phyloP scores from a whole-genome alignment of 495 filamentous ascomycete genomes.

The Monascus purpureus region DNA sequence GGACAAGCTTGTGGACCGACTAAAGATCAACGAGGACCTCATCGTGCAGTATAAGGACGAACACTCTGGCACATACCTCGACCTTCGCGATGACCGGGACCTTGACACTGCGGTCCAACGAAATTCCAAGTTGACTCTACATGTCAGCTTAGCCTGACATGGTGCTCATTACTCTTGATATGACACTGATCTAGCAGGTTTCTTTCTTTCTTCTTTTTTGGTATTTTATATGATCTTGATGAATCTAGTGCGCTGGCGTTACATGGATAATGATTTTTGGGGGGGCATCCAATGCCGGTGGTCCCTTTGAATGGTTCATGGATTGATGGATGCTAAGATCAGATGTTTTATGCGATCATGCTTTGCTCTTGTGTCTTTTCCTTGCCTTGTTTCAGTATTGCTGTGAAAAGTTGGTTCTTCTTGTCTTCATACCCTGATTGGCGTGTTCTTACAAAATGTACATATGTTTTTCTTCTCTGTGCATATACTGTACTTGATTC shows the following conservation, averaged over 20 bases:
- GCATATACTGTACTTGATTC: slow-evolving; percentile 5
- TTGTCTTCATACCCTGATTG: slow-evolving; percentile 7
- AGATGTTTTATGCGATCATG: slow-evolving; percentile 16
- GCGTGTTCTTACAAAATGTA: slow-evolving; percentile 10
- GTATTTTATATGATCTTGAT: slow-evolving; percentile 10
- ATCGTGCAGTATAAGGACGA: slow-evolving; percentile 82
- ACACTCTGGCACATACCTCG: slow-evolving; percentile 54
- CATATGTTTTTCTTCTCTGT: slow-evolving; percentile 14
- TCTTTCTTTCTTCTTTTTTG: slow-evolving; percentile 6
- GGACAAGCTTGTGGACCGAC: slow-evolving; percentile 64
- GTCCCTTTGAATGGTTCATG: slow-evolving; percentile 10
- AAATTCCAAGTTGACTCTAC: slow-evolving; percentile 77
- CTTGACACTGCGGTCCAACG: slow-evolving; percentile 63
- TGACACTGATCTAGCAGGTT: not conserved
- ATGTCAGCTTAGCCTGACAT: slow-evolving; percentile 43
- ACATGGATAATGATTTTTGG: slow-evolving; percentile 5
- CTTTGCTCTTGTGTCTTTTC: slow-evolving; percentile 8
- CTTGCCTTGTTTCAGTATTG: slow-evolving; percentile 6
- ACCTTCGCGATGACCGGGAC: slow-evolving; percentile 65
- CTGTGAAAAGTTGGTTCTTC: slow-evolving; percentile 3
- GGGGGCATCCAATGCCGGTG: no score
- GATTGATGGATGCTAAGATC: slow-evolving; percentile 12
- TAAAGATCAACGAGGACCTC: slow-evolving; percentile 61
- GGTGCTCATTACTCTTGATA: not conserved
- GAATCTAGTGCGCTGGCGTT: slow-evolving; percentile 20